These are phyloP conservation scores for Sphagnum fallax DNA, from an alignment of 228 moss, liverwort and hornwort species.

Conservation along the genomic window DNA sequence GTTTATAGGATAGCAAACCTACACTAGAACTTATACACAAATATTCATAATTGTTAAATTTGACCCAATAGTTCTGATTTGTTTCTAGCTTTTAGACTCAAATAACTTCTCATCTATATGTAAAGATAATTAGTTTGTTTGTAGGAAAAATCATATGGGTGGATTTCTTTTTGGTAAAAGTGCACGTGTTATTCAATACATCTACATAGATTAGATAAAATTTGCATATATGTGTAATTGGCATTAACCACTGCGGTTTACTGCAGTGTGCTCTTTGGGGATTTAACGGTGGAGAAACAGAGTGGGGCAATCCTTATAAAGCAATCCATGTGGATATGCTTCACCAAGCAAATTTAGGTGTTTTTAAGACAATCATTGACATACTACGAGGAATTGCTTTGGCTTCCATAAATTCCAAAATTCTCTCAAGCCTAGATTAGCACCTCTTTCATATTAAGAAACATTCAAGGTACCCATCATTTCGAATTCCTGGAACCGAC, in stretches of 20 bases:
- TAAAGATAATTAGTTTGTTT: too few species aligned
- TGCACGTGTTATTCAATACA: too few species aligned
- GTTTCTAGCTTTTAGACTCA: neutral
- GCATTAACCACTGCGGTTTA: too few species aligned
- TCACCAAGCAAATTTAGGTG: constrained; percentile 7
- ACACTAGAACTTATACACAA: neutral
- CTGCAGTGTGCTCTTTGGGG: constrained; percentile 8
- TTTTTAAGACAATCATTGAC: constrained; percentile 4
- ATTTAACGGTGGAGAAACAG: constrained; percentile 7
- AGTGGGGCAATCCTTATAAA: constrained; percentile 4
- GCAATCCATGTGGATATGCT: constrained; percentile 7
- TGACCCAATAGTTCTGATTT: neutral
- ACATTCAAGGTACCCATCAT: neutral
- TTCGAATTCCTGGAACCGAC: constrained; percentile 3
- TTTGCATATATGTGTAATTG: neutral
- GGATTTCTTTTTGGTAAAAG: too few species aligned
- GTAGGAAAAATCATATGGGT: too few species aligned
- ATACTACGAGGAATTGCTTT: neutral
- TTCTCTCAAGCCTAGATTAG: constrained; percentile 1
- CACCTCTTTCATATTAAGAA: neutral
- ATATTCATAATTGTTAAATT: neutral
- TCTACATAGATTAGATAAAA: too few species aligned
- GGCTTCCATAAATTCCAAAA: neutral
- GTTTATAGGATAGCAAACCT: too few species aligned
- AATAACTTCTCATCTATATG: too few species aligned